Evolutionary conservation across 768 basidiomycete genomes (phyloP).

Genomic region (Lentinus brumalis): DNA sequence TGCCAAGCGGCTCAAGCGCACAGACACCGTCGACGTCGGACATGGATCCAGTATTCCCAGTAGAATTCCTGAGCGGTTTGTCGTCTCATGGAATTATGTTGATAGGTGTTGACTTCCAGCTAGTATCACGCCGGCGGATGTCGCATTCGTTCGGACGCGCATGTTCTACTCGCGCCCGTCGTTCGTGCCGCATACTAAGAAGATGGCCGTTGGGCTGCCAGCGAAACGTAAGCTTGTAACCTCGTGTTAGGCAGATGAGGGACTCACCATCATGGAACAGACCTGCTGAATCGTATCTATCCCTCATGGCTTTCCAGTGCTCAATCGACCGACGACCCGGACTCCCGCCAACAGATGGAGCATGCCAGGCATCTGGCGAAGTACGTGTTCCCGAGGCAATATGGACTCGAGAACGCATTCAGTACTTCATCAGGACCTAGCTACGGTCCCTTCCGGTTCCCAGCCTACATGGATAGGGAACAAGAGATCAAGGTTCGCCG

Average conservation of each 20-base stretch:
- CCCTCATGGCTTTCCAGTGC: slow-evolving; percentile 43
- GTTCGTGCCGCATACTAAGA: slow-evolving; percentile 48
- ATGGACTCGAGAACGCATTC: slow-evolving; percentile 66
- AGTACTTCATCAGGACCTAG: slow-evolving; percentile 11
- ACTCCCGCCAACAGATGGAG: slow-evolving; percentile 47
- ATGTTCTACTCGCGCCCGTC: slow-evolving; percentile 71
- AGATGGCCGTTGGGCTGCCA: slow-evolving; percentile 66
- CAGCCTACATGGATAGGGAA: slow-evolving; percentile 64
- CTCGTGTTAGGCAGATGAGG: neutral
- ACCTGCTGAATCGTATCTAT: slow-evolving; percentile 62
- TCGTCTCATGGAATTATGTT: neutral
- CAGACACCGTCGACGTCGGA: neutral
- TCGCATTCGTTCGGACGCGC: slow-evolving; percentile 53
- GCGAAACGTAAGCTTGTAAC: slow-evolving; percentile 52
- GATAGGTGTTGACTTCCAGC: neutral
- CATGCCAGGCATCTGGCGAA: slow-evolving; percentile 70
- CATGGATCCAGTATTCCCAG: neutral
- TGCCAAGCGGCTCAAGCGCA: slow-evolving; percentile 32
- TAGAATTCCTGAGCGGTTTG: neutral
- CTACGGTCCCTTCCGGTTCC: slow-evolving; percentile 15
- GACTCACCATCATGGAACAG: slow-evolving; percentile 37
- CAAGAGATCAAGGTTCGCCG: slow-evolving; percentile 63
- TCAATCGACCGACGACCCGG: slow-evolving; percentile 34
- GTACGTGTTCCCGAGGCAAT: slow-evolving; percentile 85
- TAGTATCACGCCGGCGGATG: slow-evolving; percentile 51